Base-by-base conservation (phyloP, 2,329 filamentous ascomycete species). In the Alternaria tenuissima region DNA sequence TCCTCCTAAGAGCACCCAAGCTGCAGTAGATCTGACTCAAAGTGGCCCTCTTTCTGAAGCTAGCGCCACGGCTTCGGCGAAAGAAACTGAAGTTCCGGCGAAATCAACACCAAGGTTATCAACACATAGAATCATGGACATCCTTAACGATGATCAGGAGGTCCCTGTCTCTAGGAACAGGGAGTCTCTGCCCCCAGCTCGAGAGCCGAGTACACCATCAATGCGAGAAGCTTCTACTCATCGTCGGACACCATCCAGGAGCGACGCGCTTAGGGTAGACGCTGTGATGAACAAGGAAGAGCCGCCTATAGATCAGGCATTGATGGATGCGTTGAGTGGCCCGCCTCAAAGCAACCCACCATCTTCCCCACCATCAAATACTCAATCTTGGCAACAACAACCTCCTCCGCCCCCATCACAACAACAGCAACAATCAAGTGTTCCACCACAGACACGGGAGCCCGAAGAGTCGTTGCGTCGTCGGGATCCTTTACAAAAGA, bases 121-220 rank as follows among this genome's bases (percentile, higher is more conserved):
- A 2, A 75, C 74, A 3, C 76, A 78, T 42, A 67, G 75, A 16
- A 77, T 79, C 43, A 78, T 73, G 69, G 77, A 79, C 30, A 72
- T 79, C 41, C 52, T 79, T 18, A 79, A 78, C 39, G 67, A 78
- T 43, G 74, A 78, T 52, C 61, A 71, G 44, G 76, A 78, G 39
- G 68, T 70, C 16, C 70, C 71, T 22, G 59, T 69, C 12, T 62
- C 67, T 16, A 71, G 62, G 39, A 56, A 64, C 34, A 66, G 70
- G 44, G 68, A 71, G 32, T 52, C 66, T 34, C 66, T 64, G 32
- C 53, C 62, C 26, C 28, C 65, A 16, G 43, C 48, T 18, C 63
- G 56, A 36, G 68, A 76, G n/a, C 65, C 63, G 12, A 55, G 56
- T 43, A 67, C 66, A 7, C 59, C 68, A 14, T 68, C 66, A 5